Evolutionary conservation across 768 basidiomycete species (phyloP).

Genomic region (Dentipellis sp.): DNA sequence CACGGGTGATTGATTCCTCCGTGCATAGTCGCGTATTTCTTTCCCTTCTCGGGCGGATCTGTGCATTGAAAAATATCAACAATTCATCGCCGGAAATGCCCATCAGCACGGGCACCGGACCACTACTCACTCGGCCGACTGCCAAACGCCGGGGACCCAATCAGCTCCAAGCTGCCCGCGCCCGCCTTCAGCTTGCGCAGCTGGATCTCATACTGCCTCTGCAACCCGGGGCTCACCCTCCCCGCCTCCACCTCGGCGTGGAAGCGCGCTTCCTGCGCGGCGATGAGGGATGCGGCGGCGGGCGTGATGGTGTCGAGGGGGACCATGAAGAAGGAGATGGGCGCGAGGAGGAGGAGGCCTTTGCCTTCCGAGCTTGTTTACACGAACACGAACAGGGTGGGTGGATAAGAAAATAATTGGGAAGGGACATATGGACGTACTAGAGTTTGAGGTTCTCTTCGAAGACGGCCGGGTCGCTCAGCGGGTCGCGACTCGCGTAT

Average conservation of each 20-base stretch:
- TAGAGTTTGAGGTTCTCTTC: slow-evolving; percentile 13
- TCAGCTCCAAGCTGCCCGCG: slow-evolving; percentile 24
- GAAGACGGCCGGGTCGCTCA: slow-evolving; percentile 9
- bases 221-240: slow-evolving; percentile 21
- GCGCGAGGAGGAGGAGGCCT: not conserved
- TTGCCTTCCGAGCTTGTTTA: not conserved
- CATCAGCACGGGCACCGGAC: not conserved
- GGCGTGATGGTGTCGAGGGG: slow-evolving; percentile 16
- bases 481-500: slow-evolving; percentile 3
- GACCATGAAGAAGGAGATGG: not conserved
- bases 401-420: not conserved
- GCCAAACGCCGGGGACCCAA: slow-evolving; percentile 20
- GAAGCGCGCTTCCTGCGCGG: slow-evolving; percentile 18
- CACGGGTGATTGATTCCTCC: slow-evolving; percentile 33
- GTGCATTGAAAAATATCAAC: not conserved
- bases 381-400: not conserved
- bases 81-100: not conserved
- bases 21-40: slow-evolving; percentile 32
- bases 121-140: slow-evolving; percentile 17
- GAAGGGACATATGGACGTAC: slow-evolving; percentile 6
- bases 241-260: slow-evolving; percentile 12
- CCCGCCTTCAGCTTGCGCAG: slow-evolving; percentile 22
- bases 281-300: slow-evolving; percentile 15
- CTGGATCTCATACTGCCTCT: slow-evolving; percentile 32
- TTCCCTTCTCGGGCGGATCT: slow-evolving; percentile 29